phyloP scores from a whole-genome alignment of 2,329 filamentous ascomycete species.

The Sporothrix luriei region DNA sequence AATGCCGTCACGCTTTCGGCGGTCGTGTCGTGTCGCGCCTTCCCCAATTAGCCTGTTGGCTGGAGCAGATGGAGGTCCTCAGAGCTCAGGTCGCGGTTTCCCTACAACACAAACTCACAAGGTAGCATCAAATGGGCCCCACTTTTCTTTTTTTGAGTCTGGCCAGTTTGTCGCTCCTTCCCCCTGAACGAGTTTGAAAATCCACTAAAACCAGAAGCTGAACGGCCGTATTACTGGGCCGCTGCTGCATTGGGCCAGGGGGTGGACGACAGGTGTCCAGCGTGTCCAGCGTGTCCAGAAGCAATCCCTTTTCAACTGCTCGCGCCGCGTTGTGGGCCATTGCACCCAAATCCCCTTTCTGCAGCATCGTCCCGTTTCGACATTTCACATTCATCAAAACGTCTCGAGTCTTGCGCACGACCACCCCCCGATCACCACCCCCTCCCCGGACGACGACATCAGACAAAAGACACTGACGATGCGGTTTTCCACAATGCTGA shows the following conservation, averaged over 20 bases:
- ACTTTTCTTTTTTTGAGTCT: neutral
- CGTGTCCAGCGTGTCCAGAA: conserved; percentile 35
- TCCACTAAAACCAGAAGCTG: conserved; percentile 28
- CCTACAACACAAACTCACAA: conserved; percentile 2
- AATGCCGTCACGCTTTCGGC: conserved; percentile 26
- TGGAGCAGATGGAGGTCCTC: conserved; percentile 17
- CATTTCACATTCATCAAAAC: conserved; percentile 9
- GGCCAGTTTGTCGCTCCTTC: neutral
- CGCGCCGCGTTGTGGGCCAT: conserved; percentile 26
- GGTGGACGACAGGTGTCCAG: conserved; percentile 23
- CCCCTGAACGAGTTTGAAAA: conserved; percentile 28
- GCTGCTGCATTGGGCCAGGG: conserved; percentile 23
- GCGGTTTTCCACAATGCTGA: conserved; percentile 64
- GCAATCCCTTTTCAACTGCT: conserved; percentile 30
- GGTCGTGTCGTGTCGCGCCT: conserved; percentile 20
- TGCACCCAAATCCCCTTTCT: conserved; percentile 15
- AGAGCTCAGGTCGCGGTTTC: neutral
- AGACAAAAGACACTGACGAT: conserved; percentile 50
- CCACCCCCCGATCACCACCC: neutral
- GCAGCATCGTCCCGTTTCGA: neutral
- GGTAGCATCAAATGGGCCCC: conserved; percentile 13
- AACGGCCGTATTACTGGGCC: too few species aligned
- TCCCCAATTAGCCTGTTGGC: conserved; percentile 28
- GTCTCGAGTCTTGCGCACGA: neutral
- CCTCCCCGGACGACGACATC: neutral